Evolutionary conservation across 2,329 filamentous ascomycete species (phyloP).

Genomic region (Cladosporium sp.): DNA sequence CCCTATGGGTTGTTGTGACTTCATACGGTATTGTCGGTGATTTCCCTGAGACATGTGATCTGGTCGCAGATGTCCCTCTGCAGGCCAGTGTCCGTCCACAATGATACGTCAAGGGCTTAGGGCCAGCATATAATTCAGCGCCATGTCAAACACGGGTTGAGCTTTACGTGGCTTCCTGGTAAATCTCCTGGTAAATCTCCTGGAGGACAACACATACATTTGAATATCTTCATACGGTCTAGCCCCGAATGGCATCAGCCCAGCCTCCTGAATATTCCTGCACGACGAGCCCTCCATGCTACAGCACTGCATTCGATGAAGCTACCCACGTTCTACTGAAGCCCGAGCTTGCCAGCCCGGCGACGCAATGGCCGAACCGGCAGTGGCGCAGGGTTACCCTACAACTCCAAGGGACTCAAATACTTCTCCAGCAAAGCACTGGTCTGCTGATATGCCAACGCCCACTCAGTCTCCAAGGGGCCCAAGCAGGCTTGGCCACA

Average conservation of each 20-base stretch:
- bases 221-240: conserved; percentile 1
- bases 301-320: neutral
- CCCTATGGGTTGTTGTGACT: neutral
- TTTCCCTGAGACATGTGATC: neutral
- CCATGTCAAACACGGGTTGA: neutral
- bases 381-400: neutral
- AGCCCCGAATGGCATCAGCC: neutral
- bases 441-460: conserved; percentile 1
- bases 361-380: neutral
- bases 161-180: neutral
- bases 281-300: conserved; percentile 1
- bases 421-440: conserved; percentile 2
- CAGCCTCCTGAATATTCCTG: neutral
- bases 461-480: conserved; percentile 8
- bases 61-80: neutral
- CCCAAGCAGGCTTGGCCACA: conserved; percentile 11
- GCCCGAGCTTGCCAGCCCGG: neutral
- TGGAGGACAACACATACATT: neutral
- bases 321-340: neutral
- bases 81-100: neutral
- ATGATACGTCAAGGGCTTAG: neutral
- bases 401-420: neutral
- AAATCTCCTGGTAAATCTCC: neutral
- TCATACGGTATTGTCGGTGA: conserved; percentile 1
- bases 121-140: conserved; percentile 1